Percentiles rank a stretch among this genome's conserved stretches.
phyloP scores from a whole-genome alignment of 73 alveolate genomes.

The Tetrahymena borealis region DNA sequence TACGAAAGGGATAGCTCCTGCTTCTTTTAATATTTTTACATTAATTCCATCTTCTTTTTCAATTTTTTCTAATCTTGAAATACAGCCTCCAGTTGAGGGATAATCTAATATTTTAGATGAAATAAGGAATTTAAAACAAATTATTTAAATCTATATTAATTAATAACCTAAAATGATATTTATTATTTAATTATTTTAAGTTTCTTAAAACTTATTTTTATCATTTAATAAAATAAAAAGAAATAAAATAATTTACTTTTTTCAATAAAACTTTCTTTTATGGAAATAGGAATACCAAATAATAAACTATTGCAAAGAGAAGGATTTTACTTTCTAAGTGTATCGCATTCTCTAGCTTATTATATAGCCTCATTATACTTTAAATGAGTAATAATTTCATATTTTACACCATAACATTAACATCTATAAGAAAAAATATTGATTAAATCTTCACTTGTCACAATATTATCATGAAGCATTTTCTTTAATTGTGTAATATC shows the following conservation, averaged over 20 bases:
- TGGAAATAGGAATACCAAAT: conserved; percentile 66
- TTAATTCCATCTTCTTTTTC: conserved; percentile 40
- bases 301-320: not conserved
- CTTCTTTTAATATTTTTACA: conserved; percentile 36
- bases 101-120: too few species aligned
- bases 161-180: not conserved
- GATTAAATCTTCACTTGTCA: not conserved
- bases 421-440: conserved; percentile 13
- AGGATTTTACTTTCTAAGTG: not conserved
- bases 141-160: not conserved
- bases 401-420: not conserved
- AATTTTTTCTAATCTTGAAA: not conserved
- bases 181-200: not conserved
- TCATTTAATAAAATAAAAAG: not conserved
- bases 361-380: conserved; percentile 15
- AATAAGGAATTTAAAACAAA: not conserved
- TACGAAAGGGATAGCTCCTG: conserved; percentile 57
- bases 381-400: conserved; percentile 16
- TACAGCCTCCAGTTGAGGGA: not conserved
- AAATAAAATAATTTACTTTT: conserved; percentile 6
- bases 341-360: conserved; percentile 15
- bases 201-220: not conserved
- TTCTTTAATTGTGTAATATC: not conserved
- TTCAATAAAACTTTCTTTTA: conserved; percentile 49
- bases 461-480: not conserved